Evolutionary conservation across 805 yeast species (phyloP), one percentile per base, ranked within the genome.

Genomic region (Kuraishia molischiana): DNA sequence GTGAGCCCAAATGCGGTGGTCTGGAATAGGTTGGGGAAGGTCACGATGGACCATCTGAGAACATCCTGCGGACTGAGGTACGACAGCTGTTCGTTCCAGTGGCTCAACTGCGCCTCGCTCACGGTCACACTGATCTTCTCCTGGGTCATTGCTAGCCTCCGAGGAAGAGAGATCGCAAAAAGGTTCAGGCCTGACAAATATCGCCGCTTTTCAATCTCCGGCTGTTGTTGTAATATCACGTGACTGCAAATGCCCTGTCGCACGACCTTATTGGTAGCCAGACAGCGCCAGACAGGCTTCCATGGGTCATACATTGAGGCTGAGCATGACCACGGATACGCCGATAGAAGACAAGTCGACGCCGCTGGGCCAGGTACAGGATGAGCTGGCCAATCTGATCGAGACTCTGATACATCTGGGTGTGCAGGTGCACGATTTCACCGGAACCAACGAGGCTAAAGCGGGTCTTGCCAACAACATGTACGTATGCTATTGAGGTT

Each of bases 1-100:
- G 96, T 85, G 34, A 90, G 67, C 0, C 97, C 97, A 60, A 90
- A 87, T 1, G 97, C 97, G 0, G 97, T 86, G 2, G 95, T 87
- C 59, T 90, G 97, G 52, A 56, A 89, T 29, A 90, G 63, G 30
- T 77, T 67, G 3, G 95, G 95, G 51, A 89, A 79, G 0, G 95
- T 85, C n/a, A 73, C 56, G 13, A 81, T 60, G 0, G 95, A 75
- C 97, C 97, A 90, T 50, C 68, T 63, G 20, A 90, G 60, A 40
- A 90, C 77, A 41, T 85, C 85, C 45, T 76, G 74, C 0, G 97
- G 86, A 1, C 74, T 51, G 14, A 74, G 55, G 5, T 61, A 52
- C n/a, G 69, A 61, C 17, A 89, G 66, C 8, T 69, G 64, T n/a
- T 60, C 50, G 59, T 87, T 89, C 58, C 84, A 66, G 51, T 79